These are phyloP conservation scores for Leccinum ochraceum DNA, from an alignment of 768 basidiomycete genomes.

Conservation along the genomic window DNA sequence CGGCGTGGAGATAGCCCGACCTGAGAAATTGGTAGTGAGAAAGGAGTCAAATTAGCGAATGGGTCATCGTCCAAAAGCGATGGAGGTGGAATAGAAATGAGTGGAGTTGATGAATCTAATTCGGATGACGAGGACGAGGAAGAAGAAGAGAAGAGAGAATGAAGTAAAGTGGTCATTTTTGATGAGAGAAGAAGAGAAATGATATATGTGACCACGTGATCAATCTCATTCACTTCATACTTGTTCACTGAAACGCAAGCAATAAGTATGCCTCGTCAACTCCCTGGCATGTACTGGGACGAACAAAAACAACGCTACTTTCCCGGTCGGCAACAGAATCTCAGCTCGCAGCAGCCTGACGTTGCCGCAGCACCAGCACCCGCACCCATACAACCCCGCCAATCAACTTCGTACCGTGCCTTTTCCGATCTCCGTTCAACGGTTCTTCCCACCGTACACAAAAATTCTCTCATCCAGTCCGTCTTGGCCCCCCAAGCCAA, in stretches of 20 bases:
- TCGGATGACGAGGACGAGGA: neutral
- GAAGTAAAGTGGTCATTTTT: too few species aligned
- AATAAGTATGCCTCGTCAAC: slow-evolving; percentile 43
- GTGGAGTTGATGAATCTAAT: neutral
- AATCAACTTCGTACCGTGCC: neutral
- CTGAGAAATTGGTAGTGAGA: too few species aligned
- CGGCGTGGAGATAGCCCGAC: neutral
- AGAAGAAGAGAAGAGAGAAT: neutral
- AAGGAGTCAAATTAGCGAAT: slow-evolving; percentile 58
- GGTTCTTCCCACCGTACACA: slow-evolving; percentile 17
- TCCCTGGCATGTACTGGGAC: slow-evolving; percentile 64
- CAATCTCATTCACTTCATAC: neutral
- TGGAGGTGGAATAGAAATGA: slow-evolving; percentile 5
- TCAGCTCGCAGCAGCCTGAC: neutral
- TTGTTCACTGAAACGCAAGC: neutral
- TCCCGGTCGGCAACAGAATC: slow-evolving; percentile 28
- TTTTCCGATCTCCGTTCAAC: slow-evolving; percentile 20
- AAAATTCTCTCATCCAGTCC: slow-evolving; percentile 30
- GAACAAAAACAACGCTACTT: slow-evolving; percentile 54
- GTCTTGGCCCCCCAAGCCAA: slow-evolving; percentile 2
- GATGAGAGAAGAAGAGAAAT: neutral
- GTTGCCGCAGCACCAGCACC: too few species aligned
- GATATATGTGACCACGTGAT: neutral
- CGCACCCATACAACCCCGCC: neutral
- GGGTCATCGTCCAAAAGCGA: slow-evolving; percentile 68